Conservation (phyloP, 2,329 filamentous ascomycete genomes). For the Exophiala viscosa region DNA sequence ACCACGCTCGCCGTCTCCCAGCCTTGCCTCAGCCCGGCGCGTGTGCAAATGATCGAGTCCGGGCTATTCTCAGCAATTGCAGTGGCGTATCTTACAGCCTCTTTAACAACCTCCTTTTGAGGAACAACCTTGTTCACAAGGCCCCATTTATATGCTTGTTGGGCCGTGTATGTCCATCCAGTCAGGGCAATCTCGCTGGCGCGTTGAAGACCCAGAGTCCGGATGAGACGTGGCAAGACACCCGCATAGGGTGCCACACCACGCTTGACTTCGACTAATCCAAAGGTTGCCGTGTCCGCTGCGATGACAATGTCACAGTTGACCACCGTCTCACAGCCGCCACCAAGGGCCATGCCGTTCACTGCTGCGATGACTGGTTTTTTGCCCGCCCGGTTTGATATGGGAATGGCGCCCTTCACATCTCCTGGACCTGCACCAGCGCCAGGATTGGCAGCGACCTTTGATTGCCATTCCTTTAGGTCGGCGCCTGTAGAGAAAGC, state of each 20-base stretch:
- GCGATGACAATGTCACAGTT: slow-evolving; percentile 71
- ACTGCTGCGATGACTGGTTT: slow-evolving; percentile 74
- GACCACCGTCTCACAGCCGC: slow-evolving; percentile 70
- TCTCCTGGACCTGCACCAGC: slow-evolving; percentile 5
- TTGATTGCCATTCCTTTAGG: slow-evolving; percentile 40
- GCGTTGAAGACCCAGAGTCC: slow-evolving; percentile 62
- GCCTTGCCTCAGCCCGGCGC: slow-evolving; percentile 65
- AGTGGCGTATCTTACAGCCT: slow-evolving; percentile 59
- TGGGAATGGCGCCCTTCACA: background rate
- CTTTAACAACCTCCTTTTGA: background rate
- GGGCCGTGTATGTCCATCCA: slow-evolving; percentile 56
- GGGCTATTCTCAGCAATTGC: slow-evolving; percentile 65
- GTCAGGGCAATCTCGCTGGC: slow-evolving; percentile 69
- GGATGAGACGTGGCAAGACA: slow-evolving; percentile 63
- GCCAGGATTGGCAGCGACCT: slow-evolving; percentile 6
- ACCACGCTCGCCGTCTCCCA: slow-evolving; percentile 68
- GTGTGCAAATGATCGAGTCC: slow-evolving; percentile 67
- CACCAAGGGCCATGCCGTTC: slow-evolving; percentile 69
- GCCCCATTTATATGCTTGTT: slow-evolving; percentile 61
- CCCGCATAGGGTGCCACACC: slow-evolving; percentile 69
- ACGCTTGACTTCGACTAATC: slow-evolving; percentile 65
- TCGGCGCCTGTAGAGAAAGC: slow-evolving; percentile 45
- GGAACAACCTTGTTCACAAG: slow-evolving; percentile 50
- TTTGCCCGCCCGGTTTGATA: slow-evolving; percentile 58
- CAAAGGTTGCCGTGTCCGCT: slow-evolving; percentile 45